Evolutionary conservation across 2,329 filamentous ascomycete species (phyloP), one percentile per base, ranked within the genome.

Genomic region (Chaetomiaceae sp.): DNA sequence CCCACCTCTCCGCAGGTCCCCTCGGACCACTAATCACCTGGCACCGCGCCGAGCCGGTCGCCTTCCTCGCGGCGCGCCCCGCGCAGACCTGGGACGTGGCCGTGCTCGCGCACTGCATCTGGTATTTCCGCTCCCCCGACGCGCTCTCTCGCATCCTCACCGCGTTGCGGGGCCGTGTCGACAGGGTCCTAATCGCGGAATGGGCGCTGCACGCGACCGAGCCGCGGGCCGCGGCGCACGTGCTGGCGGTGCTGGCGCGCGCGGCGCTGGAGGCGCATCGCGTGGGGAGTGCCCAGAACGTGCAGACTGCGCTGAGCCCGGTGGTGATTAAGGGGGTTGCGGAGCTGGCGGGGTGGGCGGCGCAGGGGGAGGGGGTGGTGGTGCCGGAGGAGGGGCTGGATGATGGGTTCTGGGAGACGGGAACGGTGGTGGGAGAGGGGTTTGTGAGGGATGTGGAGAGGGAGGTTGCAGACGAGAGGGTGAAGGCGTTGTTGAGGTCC

Each of bases 101-200:
- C 2, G 69, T 79, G 3, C 63, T 79, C 29, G 63, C 64, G 15
- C 75, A 79, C 58, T 70, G 66, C 52, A 64, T 76, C 22, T 80
- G 72, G 70, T 80, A 79, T 56, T 78, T 80, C 53, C 53, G 62
- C 14, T 65, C 65, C 1, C 65, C 65, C 0, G 51, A 55, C 0
- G 52, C 62, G 10, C 60, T 75, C 3, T 48, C 58, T 0, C 49
- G 52, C 2, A 66, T 70, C n/a, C 61, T 75, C 6, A 5, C 48
- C 0, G 60, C 62, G n/a, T 55, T 70, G 22, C 60, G 54, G 22
- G 54, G 61, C 9, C 60, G 65, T 33, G 64, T 58, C 15, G 60
- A 56, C 18, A 58, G 56, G 12, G 57, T 76, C 3, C 65, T 65
- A 27, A 51, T 76, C 6, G 72, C 72, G 11, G 73, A 76, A 57